phyloP scores from a whole-genome alignment of 2,329 filamentous ascomycete genomes.

The Ophioceras dolichostomum region DNA sequence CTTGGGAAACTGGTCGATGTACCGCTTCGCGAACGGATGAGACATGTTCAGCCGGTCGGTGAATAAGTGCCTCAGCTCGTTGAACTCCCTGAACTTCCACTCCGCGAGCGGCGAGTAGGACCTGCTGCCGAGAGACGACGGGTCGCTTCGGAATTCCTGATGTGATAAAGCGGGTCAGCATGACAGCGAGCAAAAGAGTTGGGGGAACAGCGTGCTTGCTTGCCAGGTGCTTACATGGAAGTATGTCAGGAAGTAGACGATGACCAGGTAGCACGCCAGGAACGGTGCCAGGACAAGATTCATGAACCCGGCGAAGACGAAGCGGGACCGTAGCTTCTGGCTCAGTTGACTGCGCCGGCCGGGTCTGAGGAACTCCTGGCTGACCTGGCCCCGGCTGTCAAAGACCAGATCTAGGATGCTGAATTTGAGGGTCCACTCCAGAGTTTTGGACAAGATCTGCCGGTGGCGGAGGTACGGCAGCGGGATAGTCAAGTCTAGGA shows the following conservation, averaged over 20 bases:
- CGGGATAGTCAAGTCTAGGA: constrained; percentile 75
- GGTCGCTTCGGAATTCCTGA: constrained; percentile 91
- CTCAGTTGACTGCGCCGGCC: constrained; percentile 70
- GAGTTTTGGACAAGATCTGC: constrained; percentile 76
- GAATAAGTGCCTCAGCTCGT: constrained; percentile 88
- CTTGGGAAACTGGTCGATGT: constrained; percentile 94
- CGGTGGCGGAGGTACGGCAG: constrained; percentile 70
- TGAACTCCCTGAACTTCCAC: constrained; percentile 98
- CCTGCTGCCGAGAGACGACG: constrained; percentile 71
- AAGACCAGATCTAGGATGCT: constrained; percentile 92
- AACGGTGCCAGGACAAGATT: constrained; percentile 82
- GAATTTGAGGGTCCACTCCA: constrained; percentile 86
- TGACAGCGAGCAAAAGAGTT: neutral
- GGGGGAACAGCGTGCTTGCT: constrained; percentile 32
- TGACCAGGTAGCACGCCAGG: constrained; percentile 71
- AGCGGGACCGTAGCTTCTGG: constrained; percentile 61
- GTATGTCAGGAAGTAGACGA: constrained; percentile 89
- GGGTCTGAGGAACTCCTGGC: constrained; percentile 74
- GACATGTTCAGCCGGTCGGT: constrained; percentile 87
- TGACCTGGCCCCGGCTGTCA: constrained; percentile 76
- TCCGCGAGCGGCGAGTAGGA: constrained; percentile 88
- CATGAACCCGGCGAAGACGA: constrained; percentile 73
- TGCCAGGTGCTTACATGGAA: constrained; percentile 78
- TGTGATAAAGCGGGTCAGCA: no score
- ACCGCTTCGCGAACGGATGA: constrained; percentile 81